Evolutionary conservation across 1,284 basidiomycete species (phyloP), one percentile per base, ranked within the genome.

Genomic region (Mycena sp.): DNA sequence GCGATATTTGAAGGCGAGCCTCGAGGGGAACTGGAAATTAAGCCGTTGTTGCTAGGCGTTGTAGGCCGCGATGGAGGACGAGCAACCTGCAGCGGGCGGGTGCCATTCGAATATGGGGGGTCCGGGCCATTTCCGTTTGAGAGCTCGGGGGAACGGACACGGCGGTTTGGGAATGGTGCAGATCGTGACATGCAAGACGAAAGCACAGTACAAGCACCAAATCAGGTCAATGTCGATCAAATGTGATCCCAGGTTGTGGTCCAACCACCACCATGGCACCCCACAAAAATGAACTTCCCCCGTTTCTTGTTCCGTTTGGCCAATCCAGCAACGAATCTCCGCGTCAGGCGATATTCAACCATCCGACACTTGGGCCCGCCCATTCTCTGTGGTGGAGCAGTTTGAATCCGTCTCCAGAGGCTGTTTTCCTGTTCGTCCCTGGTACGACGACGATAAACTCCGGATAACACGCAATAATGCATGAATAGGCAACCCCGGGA

Each of bases 371-470:
- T 16, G 83, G 82, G 18, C 75, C 79, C 34, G 84, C 85, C 0
- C 87, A 89, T 77, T 82, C 83, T 2, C 78, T 88, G 20, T 91
- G 88, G 89, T 91, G 88, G 86, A 82, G 87, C 18, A 77, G 81
- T 20, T 78, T 72, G 64, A 66, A 75, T n/a, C 46, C 48, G 4
- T 63, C 64, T 16, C 81, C 84, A 13, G 80, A 81, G 6, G 79
- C 78, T 3, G 77, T 88, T 18, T 71, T 91, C 16, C 75, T 91
- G 6, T 90, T 91, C 77, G 86, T 91, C 62, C 90, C 90, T 74
- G 89, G 89, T 87, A 41, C 54, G 59, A 16, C 25, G 8, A 38
- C 44, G 41, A 20, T 20, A 34, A 39, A 44, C 57, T 38, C 55
- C 46, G 54, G 52, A 41, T 25, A 62, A 62, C 46, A 55, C 59